These are phyloP conservation scores for Saccharata proteae DNA, from an alignment of 2,329 filamentous ascomycete genomes.

Conservation along the genomic window DNA sequence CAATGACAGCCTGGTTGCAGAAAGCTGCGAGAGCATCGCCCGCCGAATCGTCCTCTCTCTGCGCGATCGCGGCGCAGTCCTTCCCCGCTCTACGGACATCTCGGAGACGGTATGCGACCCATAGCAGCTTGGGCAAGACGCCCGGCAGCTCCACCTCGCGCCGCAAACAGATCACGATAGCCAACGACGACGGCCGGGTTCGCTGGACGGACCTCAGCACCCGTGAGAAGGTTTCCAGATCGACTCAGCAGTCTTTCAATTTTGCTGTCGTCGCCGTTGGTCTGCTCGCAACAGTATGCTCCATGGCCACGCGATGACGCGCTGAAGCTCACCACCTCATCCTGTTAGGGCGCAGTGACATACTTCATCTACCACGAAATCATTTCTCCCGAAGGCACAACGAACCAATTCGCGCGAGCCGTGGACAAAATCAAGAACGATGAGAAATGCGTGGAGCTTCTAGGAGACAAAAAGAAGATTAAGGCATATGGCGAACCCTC, in stretches of 20 bases:
- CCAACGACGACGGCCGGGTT: conserved; percentile 75
- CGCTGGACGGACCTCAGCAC: conserved; percentile 67
- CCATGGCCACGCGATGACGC: not conserved
- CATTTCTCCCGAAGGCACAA: conserved; percentile 58
- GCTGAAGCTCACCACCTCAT: conserved; percentile 6
- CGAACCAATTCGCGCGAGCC: conserved; percentile 75
- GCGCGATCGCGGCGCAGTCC: no score
- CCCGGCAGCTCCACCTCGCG: conserved; percentile 5
- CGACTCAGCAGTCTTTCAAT: conserved; percentile 86
- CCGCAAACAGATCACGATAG: conserved; percentile 58
- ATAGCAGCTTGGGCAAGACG: conserved; percentile 1
- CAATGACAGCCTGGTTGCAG: no score
- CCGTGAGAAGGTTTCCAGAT: conserved; percentile 68
- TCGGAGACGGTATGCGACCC: conserved; percentile 3
- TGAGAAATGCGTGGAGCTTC: conserved; percentile 54
- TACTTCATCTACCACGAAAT: conserved; percentile 26
- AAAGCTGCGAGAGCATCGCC: conserved; percentile 3
- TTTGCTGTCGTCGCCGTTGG: conserved; percentile 66
- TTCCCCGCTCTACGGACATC: no score
- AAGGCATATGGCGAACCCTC: conserved; percentile 71
- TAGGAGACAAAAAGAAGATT: conserved; percentile 60
- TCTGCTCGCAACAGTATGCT: conserved; percentile 61
- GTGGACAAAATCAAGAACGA: conserved; percentile 68
- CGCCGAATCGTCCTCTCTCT: not conserved
- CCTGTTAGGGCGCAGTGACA: conserved; percentile 62